These are phyloP conservation scores for Fusarium nodosum DNA, from an alignment of 2,329 filamentous ascomycete species.

Conservation along the genomic window DNA sequence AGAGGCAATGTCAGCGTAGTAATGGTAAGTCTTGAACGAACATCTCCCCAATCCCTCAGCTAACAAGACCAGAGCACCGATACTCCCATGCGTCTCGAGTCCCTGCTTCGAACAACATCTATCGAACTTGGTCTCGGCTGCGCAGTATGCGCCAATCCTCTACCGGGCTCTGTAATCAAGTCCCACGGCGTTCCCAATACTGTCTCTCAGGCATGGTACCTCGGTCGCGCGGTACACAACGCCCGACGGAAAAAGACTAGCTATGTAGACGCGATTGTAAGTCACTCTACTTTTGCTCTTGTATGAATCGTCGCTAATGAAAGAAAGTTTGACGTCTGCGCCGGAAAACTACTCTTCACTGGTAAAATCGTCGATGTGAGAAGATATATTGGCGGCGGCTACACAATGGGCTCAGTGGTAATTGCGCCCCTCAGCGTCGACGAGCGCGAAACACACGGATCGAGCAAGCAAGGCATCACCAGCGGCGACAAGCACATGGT, in stretches of 20 bases:
- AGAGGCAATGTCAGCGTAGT: conserved; percentile 55
- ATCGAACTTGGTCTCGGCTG: conserved; percentile 58
- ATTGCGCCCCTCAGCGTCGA: conserved; percentile 53
- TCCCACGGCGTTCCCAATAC: conserved; percentile 59
- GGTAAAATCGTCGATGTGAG: conserved; percentile 59
- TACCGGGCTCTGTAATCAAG: conserved; percentile 54
- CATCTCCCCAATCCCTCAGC: fast-evolving
- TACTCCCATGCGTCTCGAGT: conserved; percentile 54
- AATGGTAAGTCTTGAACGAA: conserved; percentile 33
- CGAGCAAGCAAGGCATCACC: conserved; percentile 21
- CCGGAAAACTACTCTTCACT: conserved; percentile 55
- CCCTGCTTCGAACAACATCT: conserved; percentile 54
- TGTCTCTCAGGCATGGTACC: conserved; percentile 65
- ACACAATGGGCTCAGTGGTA: conserved; percentile 58
- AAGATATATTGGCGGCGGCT: conserved; percentile 57
- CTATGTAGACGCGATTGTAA: conserved; percentile 47
- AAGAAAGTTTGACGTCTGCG: conserved; percentile 49
- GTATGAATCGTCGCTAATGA: not conserved
- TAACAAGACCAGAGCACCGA: conserved; percentile 50
- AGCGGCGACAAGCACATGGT: conserved; percentile 52
- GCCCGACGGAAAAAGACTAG: conserved; percentile 45
- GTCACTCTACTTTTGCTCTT: fast-evolving
- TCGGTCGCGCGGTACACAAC: conserved; percentile 63
- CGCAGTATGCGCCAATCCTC: conserved; percentile 54
- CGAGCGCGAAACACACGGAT: conserved; percentile 48